Conservation (phyloP, 495 filamentous ascomycete genomes). For the Trichoderma orchidacearum region DNA sequence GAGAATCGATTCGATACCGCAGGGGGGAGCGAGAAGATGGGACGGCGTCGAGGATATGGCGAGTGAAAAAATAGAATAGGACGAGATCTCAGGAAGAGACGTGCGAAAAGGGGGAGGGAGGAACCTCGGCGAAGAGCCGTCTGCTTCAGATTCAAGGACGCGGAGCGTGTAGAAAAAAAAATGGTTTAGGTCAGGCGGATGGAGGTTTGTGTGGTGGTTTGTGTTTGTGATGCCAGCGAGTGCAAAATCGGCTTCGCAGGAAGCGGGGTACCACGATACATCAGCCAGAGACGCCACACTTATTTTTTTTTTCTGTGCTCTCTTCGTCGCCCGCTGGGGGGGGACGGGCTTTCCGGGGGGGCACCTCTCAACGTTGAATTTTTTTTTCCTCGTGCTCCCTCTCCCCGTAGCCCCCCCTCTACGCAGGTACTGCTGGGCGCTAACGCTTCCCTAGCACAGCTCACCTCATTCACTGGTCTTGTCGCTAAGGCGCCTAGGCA, state of each 20-base stretch:
- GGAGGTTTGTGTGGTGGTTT: neutral
- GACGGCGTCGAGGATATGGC: neutral
- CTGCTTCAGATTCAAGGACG: neutral
- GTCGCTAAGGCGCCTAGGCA: neutral
- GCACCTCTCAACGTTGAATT: neutral
- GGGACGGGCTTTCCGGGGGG: neutral
- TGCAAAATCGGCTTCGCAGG: neutral
- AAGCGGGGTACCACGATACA: neutral
- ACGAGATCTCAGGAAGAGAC: neutral
- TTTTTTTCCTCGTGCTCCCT: neutral
- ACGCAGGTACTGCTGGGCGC: neutral
- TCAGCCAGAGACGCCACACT: neutral
- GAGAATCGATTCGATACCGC: conserved; percentile 1
- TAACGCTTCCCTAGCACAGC: neutral
- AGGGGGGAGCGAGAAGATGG: conserved; percentile 3
- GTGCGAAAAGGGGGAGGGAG: neutral
- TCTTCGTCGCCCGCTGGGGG: neutral
- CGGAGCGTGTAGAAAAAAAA: neutral
- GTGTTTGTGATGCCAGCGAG: neutral
- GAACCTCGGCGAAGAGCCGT: neutral
- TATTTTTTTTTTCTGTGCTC: neutral
- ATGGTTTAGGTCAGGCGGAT: neutral
- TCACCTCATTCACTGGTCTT: neutral
- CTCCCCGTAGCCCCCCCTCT: too few species aligned
- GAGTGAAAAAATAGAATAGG: neutral